Conservation (phyloP, 345 rosid genomes). For the Eucalyptus sp. region DNA sequence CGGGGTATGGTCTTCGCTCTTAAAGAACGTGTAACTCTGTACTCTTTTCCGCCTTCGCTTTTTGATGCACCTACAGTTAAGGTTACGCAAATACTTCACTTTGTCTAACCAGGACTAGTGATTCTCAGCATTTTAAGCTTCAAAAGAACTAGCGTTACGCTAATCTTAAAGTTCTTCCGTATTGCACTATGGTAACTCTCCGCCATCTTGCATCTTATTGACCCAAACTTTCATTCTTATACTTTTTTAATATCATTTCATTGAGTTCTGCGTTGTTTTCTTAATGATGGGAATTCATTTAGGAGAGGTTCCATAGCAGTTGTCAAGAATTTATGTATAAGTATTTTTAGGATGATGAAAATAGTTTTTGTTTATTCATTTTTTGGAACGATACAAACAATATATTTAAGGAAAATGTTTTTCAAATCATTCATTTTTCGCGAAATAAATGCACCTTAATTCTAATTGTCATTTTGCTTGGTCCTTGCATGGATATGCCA, state of each 20-base stretch:
- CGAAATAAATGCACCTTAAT: too few relatives aligned
- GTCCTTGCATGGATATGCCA: neutral
- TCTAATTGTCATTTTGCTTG: too few relatives aligned
- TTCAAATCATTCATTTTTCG: too few relatives aligned
- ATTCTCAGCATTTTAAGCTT: neutral
- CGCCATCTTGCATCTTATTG: neutral
- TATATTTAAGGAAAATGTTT: too few relatives aligned
- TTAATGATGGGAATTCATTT: neutral
- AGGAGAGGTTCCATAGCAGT: neutral
- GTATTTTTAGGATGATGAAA: too few relatives aligned
- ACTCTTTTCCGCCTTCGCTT: neutral
- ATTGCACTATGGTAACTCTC: neutral
- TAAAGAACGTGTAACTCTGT: neutral
- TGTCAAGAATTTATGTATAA: too few relatives aligned
- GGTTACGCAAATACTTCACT: neutral
- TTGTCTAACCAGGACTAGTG: neutral
- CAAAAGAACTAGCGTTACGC: neutral
- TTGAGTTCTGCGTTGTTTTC: neutral
- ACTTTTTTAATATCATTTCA: neutral
- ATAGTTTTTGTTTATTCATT: rapidly evolving
- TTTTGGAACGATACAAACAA: too few relatives aligned
- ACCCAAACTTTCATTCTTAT: neutral
- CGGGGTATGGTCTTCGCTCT: neutral
- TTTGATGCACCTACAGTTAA: neutral
- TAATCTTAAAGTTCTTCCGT: neutral